Base-by-base conservation (phyloP, 495 filamentous ascomycete species). In the Bacidia gigantensis region DNA sequence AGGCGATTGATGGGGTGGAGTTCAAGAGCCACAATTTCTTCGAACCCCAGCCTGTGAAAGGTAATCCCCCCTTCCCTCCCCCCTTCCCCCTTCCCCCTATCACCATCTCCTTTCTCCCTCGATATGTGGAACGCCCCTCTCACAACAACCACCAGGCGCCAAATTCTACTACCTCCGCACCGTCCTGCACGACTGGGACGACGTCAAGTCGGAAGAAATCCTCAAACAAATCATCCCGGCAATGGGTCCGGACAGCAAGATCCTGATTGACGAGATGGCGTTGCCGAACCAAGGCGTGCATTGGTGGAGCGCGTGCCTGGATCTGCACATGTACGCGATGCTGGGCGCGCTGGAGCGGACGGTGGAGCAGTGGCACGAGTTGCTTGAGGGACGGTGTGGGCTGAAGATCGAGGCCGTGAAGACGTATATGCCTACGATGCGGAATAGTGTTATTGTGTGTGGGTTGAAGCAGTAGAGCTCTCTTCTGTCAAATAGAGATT, bases 321-420 rank as follows among this genome's bases (percentile, higher is more conserved):
- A 67, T 43, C 53, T 59, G 46, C 39, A 59, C 17, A 66, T 64
- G 62, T 57, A 64, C 51, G 46, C 53, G 2, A 46, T 64, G 20
- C 50, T 54, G 32, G 57, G 47, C 32, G 59, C 57, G 1, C 58
- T 57, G 54, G 61, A 66, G 56, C 57, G 64, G 0, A 54, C 58
- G 2, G 52, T 50, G 42, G 46, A 25, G 25, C 58, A 60, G n/a
- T 65, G 60, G 60, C 38, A 46, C 9, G 24, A 45, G 1, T 29
- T 67, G 14, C 48, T 66, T 11, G 46, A 50, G 59, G 76, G 69
- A 11, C 69, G 56, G 52, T 83, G 55, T n/a, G 70, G 70, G 0
- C 46, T 75, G 41, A 65, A 60, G 48, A 63, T 73, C 24, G 35
- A 45, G 7, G 65, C 67, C 50, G 64, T 71, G 24, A 71, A 65